These are phyloP conservation scores for Phlebopus sp. DNA, from an alignment of 1,284 basidiomycete genomes.

Conservation along the genomic window DNA sequence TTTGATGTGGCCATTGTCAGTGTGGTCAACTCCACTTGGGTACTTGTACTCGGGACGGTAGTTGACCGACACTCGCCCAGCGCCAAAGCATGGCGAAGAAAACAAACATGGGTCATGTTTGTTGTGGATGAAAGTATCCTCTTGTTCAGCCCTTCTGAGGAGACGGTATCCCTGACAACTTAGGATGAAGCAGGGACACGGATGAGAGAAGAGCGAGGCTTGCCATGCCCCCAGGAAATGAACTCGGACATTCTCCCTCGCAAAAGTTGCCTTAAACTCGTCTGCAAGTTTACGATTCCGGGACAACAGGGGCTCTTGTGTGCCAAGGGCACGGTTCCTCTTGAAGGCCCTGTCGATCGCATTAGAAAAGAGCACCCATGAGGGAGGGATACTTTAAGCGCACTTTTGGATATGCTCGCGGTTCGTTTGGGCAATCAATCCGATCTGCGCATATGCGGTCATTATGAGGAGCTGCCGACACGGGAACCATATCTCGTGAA, in stretches of 20 bases:
- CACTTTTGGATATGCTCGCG: too few relatives aligned
- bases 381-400: not conserved
- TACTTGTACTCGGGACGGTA: conserved; percentile 32
- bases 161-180: conserved; percentile 36
- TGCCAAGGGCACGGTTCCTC: conserved; percentile 20
- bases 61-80: conserved; percentile 34
- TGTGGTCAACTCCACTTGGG: not conserved
- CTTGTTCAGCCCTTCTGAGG: conserved; percentile 23
- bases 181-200: not conserved
- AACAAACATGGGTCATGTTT: conserved; percentile 19
- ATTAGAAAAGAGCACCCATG: not conserved
- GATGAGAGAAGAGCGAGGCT: not conserved
- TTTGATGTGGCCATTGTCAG: conserved; percentile 2
- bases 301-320: not conserved
- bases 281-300: not conserved
- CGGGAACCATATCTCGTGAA: conserved; percentile 24
- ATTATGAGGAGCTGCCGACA: too few relatives aligned
- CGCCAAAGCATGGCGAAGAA: conserved; percentile 33
- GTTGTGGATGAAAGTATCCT: conserved; percentile 16
- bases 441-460: too few relatives aligned
- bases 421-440: too few relatives aligned
- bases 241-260: conserved; percentile 19
- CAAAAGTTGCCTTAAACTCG: conserved; percentile 34
- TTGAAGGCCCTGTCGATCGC: conserved; percentile 30
- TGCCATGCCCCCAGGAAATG: conserved; percentile 37